Base-by-base conservation (phyloP, 2,329 filamentous ascomycete genomes). In the Hymenotorrendiella dingleyae region DNA sequence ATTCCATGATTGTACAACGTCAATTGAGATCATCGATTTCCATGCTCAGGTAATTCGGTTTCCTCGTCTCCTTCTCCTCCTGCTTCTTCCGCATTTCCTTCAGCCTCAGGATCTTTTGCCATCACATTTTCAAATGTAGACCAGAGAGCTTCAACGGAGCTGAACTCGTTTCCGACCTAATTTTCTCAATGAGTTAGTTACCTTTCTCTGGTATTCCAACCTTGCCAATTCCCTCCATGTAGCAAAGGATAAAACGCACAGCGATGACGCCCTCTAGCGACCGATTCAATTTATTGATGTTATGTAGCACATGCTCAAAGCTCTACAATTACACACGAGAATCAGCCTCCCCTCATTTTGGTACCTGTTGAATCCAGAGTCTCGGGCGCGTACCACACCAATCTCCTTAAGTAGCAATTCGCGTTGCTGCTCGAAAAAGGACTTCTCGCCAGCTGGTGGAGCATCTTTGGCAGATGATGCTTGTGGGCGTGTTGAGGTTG, bases 121-220 rank as follows among this genome's bases (percentile, higher is more conserved):
- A 96, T 97, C 55, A 97, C 90, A 54, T 83, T 86, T 68, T 98
- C 93, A 60, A 98, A 97, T 59, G 94, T 88, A 28, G 86, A 94
- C 93, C 93, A 98, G 12, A 98, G 74, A 22, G 88, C 89, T 65
- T 98, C 93, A 32, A 98, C 93, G 4, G 88, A 90, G n/a, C 86
- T 83, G 67, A 98, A 96, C 60, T 98, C 93, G 65, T 95, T 95
- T 27, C 93, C 93, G 40, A 98, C 82, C 82, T 87, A 42, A 17
- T 35, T 19, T 11, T 9, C 22, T 33, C 10, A n/a, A 36, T 19
- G 29, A 21, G 22, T 42, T 16, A 43, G 11, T 33, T 29, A 34
- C 16, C 35, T 14, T 8, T 16, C 9, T 9, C 3, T 16, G 1
- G 5, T 21, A 5, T 30, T 37, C 22, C 19, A 7, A 29, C 27